Percentiles rank a stretch among this genome's conserved stretches.
Conservation (phyloP, 1,284 basidiomycete species). For the Sanghuangporus sanghuang region DNA sequence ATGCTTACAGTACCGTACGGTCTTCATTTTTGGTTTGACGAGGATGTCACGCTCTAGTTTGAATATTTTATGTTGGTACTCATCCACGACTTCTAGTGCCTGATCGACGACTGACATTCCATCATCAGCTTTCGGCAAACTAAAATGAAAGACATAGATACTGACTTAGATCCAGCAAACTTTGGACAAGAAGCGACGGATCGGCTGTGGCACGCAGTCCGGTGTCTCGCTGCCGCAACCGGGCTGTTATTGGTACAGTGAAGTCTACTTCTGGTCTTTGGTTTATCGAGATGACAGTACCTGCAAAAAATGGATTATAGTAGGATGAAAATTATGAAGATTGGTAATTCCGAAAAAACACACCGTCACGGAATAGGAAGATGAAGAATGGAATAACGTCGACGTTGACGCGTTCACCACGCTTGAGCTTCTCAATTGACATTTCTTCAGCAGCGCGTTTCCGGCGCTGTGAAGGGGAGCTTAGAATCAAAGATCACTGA, state of each 20-base stretch:
- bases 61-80: constrained; percentile 56
- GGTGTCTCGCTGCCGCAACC: constrained; percentile 52
- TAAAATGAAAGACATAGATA: constrained; percentile 8
- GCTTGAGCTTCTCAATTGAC: constrained; percentile 46
- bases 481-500: not conserved
- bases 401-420: constrained; percentile 56
- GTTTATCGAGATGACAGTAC: constrained; percentile 59
- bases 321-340: not conserved
- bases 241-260: constrained; percentile 48
- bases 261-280: constrained; percentile 41
- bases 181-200: constrained; percentile 55
- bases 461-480: not conserved
- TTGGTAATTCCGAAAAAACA: constrained; percentile 8
- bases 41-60: constrained; percentile 57
- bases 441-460: constrained; percentile 28
- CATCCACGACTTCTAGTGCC: constrained; percentile 61
- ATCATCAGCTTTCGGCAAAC: not conserved
- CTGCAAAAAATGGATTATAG: constrained; percentile 26
- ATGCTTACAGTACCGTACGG: constrained; percentile 49
- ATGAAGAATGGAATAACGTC: constrained; percentile 56
- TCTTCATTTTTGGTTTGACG: constrained; percentile 52
- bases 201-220: constrained; percentile 55
- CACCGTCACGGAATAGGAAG: constrained; percentile 60
- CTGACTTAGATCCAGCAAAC: constrained; percentile 56
- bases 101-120: constrained; percentile 51